phyloP scores from a whole-genome alignment of 2,329 filamentous ascomycete species.

The Stagonosporopsis chrysanthemi region DNA sequence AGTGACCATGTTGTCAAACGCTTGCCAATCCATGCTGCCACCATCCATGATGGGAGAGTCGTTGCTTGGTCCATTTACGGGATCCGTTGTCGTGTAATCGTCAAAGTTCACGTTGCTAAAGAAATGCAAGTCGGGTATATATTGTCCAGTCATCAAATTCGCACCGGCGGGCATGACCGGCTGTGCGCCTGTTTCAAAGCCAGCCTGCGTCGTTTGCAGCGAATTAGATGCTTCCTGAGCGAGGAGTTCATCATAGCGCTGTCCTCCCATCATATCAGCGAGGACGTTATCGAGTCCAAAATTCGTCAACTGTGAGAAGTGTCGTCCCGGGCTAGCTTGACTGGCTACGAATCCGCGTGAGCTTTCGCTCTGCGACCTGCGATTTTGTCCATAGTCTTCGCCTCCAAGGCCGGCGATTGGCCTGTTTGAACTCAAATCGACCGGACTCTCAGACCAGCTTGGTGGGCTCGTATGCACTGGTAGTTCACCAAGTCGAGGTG shows the following conservation, averaged over 20 bases:
- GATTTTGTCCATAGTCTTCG: neutral
- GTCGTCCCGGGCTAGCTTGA: constrained; percentile 17
- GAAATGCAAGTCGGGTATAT: constrained; percentile 5
- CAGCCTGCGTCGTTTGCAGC: constrained; percentile 7
- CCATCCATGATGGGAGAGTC: constrained; percentile 46
- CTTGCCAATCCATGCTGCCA: constrained; percentile 56
- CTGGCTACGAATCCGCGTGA: neutral
- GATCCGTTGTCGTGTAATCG: constrained; percentile 28
- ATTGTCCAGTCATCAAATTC: constrained; percentile 1
- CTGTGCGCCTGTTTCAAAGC: constrained; percentile 4
- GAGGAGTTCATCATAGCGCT: neutral
- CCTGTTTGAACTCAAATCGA: constrained; percentile 1
- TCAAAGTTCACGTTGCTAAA: constrained; percentile 6
- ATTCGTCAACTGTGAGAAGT: constrained; percentile 31
- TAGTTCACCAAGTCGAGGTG: constrained; percentile 39
- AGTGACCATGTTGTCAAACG: constrained; percentile 57
- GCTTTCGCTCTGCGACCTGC: neutral
- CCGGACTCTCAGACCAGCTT: constrained; percentile 36
- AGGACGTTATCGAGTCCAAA: constrained; percentile 40
- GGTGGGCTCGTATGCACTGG: constrained; percentile 25
- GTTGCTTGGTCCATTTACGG: constrained; percentile 13
- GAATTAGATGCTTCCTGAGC: neutral
- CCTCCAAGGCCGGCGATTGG: neutral
- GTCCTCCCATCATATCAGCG: constrained; percentile 38
- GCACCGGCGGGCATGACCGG: constrained; percentile 5